A percentile compares a stretch with the other conserved stretches of the same genome.
These are phyloP conservation scores for Candida labiduridarum DNA, from an alignment of 1,139 yeast genomes.

Conservation along the genomic window DNA sequence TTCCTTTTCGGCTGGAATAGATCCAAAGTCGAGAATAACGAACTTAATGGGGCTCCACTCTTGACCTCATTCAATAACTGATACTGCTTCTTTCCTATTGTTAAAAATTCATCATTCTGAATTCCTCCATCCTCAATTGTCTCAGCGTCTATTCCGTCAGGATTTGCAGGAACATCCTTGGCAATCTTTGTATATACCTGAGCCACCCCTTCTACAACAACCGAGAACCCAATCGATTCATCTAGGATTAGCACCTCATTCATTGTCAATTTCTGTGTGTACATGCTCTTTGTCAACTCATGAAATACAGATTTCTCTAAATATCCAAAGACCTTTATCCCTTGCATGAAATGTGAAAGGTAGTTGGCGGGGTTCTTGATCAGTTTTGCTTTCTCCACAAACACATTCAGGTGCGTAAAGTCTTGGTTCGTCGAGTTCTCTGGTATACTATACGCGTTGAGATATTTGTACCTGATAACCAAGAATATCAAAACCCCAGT, in stretches of 20 bases:
- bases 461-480: constrained; percentile 42
- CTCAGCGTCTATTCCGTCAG: not conserved
- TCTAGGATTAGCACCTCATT: constrained; percentile 78
- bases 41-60: constrained; percentile 83
- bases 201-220: constrained; percentile 91
- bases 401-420: constrained; percentile 16
- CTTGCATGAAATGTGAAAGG: constrained; percentile 85
- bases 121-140: constrained; percentile 18
- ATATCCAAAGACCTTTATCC: constrained; percentile 93
- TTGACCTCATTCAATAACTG: constrained; percentile 83
- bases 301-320: constrained; percentile 88
- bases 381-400: constrained; percentile 27
- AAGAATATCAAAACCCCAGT: constrained; percentile 27
- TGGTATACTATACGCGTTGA: constrained; percentile 21
- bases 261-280: constrained; percentile 76
- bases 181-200: constrained; percentile 69
- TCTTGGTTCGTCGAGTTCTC: constrained; percentile 32
- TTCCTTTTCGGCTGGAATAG: constrained; percentile 36
- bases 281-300: constrained; percentile 89
- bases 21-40: constrained; percentile 77
- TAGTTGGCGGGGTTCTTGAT: constrained; percentile 42
- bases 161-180: constrained; percentile 19
- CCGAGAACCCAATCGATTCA: constrained; percentile 80
- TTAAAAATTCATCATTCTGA: constrained; percentile 44
- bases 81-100: constrained; percentile 54